phyloP scores from a whole-genome alignment of 345 rosid species.

The Eucalyptus decipiens region DNA sequence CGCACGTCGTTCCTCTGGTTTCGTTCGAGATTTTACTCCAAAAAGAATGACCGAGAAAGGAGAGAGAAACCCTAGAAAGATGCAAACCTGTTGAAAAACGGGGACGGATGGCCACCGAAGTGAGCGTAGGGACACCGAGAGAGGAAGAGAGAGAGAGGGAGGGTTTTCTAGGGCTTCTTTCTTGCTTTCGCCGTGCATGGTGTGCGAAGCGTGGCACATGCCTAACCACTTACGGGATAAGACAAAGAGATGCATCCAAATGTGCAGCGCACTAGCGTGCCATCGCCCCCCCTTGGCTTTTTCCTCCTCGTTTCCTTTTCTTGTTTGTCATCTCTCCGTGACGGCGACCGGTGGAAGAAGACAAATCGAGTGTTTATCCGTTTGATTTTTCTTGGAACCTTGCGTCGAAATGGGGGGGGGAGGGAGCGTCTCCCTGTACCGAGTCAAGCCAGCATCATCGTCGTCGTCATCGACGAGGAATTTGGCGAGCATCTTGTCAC shows the following conservation, averaged over 20 bases:
- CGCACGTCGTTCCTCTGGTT: background rate
- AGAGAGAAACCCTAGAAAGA: background rate
- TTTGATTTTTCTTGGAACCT: background rate
- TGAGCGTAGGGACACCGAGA: background rate
- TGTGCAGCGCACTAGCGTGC: background rate
- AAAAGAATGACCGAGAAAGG: background rate
- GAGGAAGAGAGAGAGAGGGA: background rate
- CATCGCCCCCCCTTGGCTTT: background rate
- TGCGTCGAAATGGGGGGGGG: background rate
- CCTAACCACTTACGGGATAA: constrained; percentile 5
- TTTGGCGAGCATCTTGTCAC: background rate
- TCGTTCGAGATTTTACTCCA: background rate
- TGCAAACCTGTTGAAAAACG: background rate
- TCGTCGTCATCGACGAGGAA: background rate
- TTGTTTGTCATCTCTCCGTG: background rate
- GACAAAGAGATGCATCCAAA: constrained; percentile 3
- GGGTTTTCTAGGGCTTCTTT: background rate
- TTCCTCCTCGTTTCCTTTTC: background rate
- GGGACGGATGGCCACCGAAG: background rate
- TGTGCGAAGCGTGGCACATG: constrained; percentile 13
- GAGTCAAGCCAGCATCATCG: background rate
- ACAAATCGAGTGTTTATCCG: background rate
- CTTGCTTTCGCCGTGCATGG: background rate
- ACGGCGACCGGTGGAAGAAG: background rate
- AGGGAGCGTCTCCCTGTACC: background rate